Percentiles rank a stretch among this genome's conserved stretches.
Evolutionary conservation across 768 basidiomycete species (phyloP).

Genomic region (Saitozyma podzolica): DNA sequence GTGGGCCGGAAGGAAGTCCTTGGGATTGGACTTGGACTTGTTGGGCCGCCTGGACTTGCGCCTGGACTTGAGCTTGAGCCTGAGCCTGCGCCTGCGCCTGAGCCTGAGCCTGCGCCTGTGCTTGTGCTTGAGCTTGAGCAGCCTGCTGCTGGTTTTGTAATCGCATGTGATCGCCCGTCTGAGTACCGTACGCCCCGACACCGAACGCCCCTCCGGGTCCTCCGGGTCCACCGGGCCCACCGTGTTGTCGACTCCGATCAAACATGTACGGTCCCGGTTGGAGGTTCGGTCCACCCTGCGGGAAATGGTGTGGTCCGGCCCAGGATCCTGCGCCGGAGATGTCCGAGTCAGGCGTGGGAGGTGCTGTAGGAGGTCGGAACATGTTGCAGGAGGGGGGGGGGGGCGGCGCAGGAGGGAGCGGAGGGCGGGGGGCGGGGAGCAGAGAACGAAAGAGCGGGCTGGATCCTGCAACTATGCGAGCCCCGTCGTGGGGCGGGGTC

Average conservation of each 20-base stretch:
- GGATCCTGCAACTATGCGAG: too few relatives aligned
- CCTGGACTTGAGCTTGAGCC: slow-evolving; percentile 3
- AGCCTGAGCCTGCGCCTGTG: neutral
- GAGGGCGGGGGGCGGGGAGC: too few relatives aligned
- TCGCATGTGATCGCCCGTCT: neutral
- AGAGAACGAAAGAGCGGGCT: too few relatives aligned
- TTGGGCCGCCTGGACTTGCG: slow-evolving; percentile 3
- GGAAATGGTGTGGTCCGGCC: neutral
- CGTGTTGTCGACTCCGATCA: neutral
- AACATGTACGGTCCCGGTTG: neutral
- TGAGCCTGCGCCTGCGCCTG: neutral
- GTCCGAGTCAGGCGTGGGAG: slow-evolving; percentile 7
- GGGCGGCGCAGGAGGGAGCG: too few relatives aligned
- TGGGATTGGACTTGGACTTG: slow-evolving; percentile 6
- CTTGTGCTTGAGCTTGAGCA: neutral
- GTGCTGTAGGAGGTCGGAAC: slow-evolving; percentile 5
- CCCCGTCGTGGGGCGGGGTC: too few relatives aligned
- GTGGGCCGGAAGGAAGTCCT: slow-evolving; percentile 5
- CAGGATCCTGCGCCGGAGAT: slow-evolving; percentile 1
- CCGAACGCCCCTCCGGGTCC: too few relatives aligned
- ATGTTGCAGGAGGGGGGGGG: too few relatives aligned
- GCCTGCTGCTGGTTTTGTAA: neutral
- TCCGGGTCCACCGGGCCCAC: neutral
- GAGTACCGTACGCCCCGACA: neutral
- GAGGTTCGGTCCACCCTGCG: neutral